Evolutionary conservation across 805 yeast species (phyloP), one percentile per base, ranked within the genome.

Genomic region (Yarrowia osloensis): DNA sequence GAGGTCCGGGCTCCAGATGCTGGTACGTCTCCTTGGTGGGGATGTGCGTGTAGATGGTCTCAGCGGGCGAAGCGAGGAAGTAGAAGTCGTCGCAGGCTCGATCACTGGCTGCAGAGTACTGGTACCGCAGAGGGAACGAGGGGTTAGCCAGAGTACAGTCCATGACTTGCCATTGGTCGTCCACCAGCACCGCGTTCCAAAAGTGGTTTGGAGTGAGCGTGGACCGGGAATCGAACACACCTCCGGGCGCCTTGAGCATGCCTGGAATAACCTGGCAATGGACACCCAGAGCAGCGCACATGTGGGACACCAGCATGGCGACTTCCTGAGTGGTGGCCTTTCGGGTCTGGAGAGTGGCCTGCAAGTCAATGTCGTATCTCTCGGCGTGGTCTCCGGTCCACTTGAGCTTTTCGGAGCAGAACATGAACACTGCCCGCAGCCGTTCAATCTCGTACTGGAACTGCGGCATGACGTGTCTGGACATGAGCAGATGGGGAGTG

Each of bases 21-120:
- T 95, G 99, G 70, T 90, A 88, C 68, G 85, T 88, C 49, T 85
- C 85, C 68, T 86, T 86, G 19, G 86, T 81, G 15, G 99, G 98
- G 55, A 91, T 86, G 76, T 95, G 99, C 0, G 98, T 89, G 70
- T 88, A 88, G 17, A 95, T 84, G 47, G 91, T 74, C 67, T 86
- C 84, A 66, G 87, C 77, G 0, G 99, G 99, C 70, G 87, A 85
- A 2, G 89, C 80, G 69, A 95, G 77, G 77, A 93, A 94, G 76
- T 90, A 95, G 73, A 86, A 88, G 61, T 85, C 84, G 68, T 85
- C 82, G 29, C 75, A 71, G 22, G 54, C 80, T n/a, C 42, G 26
- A 67, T 29, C 80, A 59, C 73, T 73, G 28, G 74, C 78, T 69
- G 78, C 75, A 66, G 77, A 72, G 74, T 82, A 77, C 68, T 81